phyloP scores from a whole-genome alignment of 1,139 yeast species.

The Protomyces macrosporus region DNA sequence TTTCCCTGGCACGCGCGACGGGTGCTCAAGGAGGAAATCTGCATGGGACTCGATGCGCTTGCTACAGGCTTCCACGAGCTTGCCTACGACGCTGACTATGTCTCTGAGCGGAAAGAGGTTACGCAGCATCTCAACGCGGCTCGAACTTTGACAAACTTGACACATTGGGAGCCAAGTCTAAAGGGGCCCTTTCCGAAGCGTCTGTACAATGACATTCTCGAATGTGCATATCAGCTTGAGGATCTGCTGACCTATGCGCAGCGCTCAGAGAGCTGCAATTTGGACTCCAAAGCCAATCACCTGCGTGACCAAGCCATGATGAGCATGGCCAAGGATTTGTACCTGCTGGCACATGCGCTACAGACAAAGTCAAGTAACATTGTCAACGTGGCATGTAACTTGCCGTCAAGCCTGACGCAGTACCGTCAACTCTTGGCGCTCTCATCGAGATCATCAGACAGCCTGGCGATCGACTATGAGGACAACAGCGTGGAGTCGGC shows the following conservation, averaged over 20 bases:
- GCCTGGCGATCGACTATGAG: not conserved
- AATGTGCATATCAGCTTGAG: not conserved
- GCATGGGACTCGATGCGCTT: not conserved
- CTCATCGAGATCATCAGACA: too few relatives aligned
- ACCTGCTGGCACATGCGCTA: slow-evolving; percentile 1
- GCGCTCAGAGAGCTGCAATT: not conserved
- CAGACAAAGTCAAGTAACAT: not conserved
- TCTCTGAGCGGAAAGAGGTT: not conserved
- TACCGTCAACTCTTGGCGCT: not conserved
- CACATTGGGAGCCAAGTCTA: slow-evolving; percentile 8
- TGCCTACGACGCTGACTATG: not conserved
- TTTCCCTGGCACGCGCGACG: slow-evolving; percentile 5
- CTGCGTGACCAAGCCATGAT: not conserved
- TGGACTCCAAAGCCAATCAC: not conserved
- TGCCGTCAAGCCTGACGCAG: not conserved
- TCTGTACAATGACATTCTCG: not conserved
- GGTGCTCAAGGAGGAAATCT: not conserved
- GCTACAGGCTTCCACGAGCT: not conserved
- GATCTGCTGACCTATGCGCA: not conserved
- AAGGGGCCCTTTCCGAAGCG: slow-evolving; percentile 3
- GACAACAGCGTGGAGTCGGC: not conserved
- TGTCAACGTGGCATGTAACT: not conserved
- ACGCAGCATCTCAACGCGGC: not conserved
- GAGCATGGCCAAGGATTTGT: not conserved
- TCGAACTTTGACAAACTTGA: not conserved